Base-by-base conservation (phyloP, 352 stramenopile genomes). In the Hyaloperonospora arabidopsidis region DNA sequence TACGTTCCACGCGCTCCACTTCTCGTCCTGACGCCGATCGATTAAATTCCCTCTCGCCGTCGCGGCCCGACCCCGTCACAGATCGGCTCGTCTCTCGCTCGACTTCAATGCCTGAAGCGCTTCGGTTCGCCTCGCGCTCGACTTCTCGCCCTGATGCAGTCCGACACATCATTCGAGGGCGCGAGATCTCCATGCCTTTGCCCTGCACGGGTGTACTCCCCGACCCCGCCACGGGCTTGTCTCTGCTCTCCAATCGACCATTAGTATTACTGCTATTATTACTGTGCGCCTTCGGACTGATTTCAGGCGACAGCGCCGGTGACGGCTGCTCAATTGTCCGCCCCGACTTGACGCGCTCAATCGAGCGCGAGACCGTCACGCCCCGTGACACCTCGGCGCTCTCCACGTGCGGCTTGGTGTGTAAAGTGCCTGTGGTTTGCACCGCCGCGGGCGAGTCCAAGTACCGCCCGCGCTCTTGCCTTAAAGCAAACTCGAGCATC, bases 401-500 rank as follows among this genome's bases (percentile, higher is more conserved):
- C 21, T 75, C 63, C 5, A 51, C 62, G 1, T 55, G 52, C 2
- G 57, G 45, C 46, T 65, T 76, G 2, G 21, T 59, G 21, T 18
- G 28, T 45, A 51, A 6, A 4, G 58, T 48, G 5, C 62, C 65
- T 13, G 63, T 86, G 35, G 63, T 89, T n/a, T 52, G 50, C 0
- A 90, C 76, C 0, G 78, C 79, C 12, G 79, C 78, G 1, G 81
- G 76, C 12, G 81, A 90, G 23, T 83, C 76, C 18, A 94, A 53
- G 56, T 94, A 94, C 39, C 84, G 71, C 0, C 80, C 80, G 29
- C 80, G 78, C 45, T 90, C 80, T 60, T 90, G 81, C 2, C 76
- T 76, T 40, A 94, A 60, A 46, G 84, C 84, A 57, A 91, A 94
- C 49, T 94, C 81, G 59, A 94, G 79, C 84, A 94, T 94, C 63